Conservation (phyloP, 2,329 filamentous ascomycete genomes). For the Beauveria australis region DNA sequence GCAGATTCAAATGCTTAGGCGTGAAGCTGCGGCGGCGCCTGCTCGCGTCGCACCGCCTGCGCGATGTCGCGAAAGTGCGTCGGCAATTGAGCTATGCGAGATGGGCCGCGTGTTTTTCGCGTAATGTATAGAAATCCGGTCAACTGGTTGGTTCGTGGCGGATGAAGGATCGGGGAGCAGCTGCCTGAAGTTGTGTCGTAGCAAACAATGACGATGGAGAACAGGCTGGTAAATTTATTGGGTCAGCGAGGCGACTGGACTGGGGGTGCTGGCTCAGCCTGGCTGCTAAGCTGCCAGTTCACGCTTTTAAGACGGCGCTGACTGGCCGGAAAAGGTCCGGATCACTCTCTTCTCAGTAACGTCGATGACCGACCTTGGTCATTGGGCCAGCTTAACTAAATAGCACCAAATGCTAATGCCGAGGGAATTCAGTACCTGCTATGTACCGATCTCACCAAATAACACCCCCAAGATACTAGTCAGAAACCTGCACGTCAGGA, state of each 20-base stretch:
- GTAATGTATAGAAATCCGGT: not conserved
- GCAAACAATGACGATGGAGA: conserved; percentile 1
- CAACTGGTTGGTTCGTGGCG: not conserved
- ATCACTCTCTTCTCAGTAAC: no score
- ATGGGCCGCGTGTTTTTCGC: not conserved
- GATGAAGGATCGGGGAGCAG: not conserved
- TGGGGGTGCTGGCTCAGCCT: no score
- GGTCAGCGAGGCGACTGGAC: not conserved
- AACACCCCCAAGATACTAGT: no score
- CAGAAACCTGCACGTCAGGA: no score
- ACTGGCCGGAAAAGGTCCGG: no score
- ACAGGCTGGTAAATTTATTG: not conserved
- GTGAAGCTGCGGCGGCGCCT: not conserved
- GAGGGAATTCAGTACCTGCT: no score
- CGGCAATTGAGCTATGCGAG: conserved; percentile 2
- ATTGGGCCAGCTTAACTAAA: no score
- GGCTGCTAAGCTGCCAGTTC: no score
- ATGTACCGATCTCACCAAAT: no score
- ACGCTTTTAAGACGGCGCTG: no score
- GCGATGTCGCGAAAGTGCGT: not conserved
- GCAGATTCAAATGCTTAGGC: conserved; percentile 11
- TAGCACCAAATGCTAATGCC: no score
- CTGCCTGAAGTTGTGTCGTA: not conserved
- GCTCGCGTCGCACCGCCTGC: conserved; percentile 4
- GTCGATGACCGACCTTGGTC: no score